Base-by-base conservation (phyloP, 768 basidiomycete species). In the Tulasnella sp. region DNA sequence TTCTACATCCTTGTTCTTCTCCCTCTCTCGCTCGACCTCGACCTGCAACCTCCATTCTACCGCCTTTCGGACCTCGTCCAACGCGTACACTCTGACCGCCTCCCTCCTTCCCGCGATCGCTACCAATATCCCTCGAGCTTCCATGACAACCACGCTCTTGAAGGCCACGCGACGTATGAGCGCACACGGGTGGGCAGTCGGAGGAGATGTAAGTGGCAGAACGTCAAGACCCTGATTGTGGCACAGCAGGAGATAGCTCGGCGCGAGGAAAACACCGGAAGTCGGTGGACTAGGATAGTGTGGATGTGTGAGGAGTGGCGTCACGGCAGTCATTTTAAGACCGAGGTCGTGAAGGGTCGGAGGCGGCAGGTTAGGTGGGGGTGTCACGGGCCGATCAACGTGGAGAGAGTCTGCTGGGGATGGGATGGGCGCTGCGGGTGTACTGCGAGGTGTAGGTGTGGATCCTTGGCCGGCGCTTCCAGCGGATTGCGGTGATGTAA, bases 121-220 rank as follows among this genome's bases (percentile, higher is more conserved):
- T 8, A 92, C 89, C n/a, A 92, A 73, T 0, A 92, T 87, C 5
- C 88, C 89, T 29, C 89, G 84, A 66, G 91, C 86, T 65, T 92
- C 89, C 89, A 92, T 92, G 12, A 92, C 84, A 0, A 92, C 85
- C n/a, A 92, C 83, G 58, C 79, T 82, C 67, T 89, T 91, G 71
- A 92, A 92, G 34, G 78, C 77, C 53, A 89, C 86, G 56, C 87
- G 78, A 21, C 89, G 80, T 22, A 92, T 83, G 25, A 92, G 76
- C 9, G 89, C 82, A 69, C 89, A 91, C 12, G 90, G 87, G 63
- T 84, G 83, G 5, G 77, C 76, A 12, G 81, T 76, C 1, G 87
- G 89, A 0, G 89, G 87, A 0, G 84, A 82, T 10, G 78, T 69
- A 27, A 92, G 73, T 1, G 89, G 86, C n/a, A 92, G 73, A 2